These are phyloP conservation scores for Vigna trinervia DNA, from an alignment of 306 rosid genomes.

Conservation along the genomic window DNA sequence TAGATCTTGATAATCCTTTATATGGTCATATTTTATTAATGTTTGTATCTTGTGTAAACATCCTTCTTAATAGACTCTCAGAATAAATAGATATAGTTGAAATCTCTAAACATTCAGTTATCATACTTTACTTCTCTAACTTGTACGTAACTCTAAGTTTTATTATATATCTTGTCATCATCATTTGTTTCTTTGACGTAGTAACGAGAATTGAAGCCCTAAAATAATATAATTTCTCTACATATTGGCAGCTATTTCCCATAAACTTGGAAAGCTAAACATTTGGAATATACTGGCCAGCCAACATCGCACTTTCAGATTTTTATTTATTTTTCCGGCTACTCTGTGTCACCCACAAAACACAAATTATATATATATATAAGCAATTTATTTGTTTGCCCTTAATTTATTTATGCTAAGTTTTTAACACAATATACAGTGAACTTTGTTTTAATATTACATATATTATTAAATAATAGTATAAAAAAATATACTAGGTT, in stretches of 20 bases:
- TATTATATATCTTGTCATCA: neutral
- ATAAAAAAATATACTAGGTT: too few relatives aligned
- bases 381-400: too few relatives aligned
- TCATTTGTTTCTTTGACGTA: conserved; percentile 25
- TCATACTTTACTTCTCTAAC: neutral
- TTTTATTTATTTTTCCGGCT: conserved; percentile 15
- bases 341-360: neutral
- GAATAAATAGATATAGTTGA: too few relatives aligned
- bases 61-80: too few relatives aligned
- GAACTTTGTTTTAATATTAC: too few relatives aligned
- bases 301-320: neutral
- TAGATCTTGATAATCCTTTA: too few relatives aligned
- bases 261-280: conserved; percentile 33
- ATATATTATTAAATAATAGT: too few relatives aligned
- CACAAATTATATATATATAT: neutral
- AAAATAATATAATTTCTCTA: neutral
- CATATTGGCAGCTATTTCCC: conserved; percentile 46
- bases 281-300: conserved; percentile 9
- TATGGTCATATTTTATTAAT: too few relatives aligned
- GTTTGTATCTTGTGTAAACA: too few relatives aligned
- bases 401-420: too few relatives aligned
- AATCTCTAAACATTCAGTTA: neutral
- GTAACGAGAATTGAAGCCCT: conserved; percentile 19
- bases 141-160: neutral
- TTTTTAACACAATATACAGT: too few relatives aligned